Evolutionary conservation across 345 rosid species (phyloP).

Genomic region (Eucalyptus microcorys): DNA sequence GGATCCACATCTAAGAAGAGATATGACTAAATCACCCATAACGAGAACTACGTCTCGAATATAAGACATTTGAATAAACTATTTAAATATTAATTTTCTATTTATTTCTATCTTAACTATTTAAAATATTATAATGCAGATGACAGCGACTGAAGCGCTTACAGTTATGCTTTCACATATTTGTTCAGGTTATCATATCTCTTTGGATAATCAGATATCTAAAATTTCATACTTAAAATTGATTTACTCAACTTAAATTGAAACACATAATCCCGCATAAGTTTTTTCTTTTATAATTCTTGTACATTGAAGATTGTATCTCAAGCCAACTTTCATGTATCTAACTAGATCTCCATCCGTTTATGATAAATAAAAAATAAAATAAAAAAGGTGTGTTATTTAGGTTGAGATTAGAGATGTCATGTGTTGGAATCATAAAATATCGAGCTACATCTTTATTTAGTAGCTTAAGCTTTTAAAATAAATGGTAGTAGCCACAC

Average conservation of each 20-base stretch:
- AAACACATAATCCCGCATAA: background rate
- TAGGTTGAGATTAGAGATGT: background rate
- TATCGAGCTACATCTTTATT: background rate
- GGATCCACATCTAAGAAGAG: background rate
- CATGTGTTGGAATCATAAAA: background rate
- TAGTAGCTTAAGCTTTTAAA: background rate
- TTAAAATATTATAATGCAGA: no score
- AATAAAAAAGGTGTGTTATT: rapidly evolving
- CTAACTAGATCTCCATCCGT: rapidly evolving
- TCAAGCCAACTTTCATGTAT: background rate
- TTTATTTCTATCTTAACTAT: no score
- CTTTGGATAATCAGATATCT: background rate
- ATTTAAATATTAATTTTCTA: background rate
- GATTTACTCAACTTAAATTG: background rate
- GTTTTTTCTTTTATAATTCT: background rate
- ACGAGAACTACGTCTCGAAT: background rate
- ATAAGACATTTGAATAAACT: background rate
- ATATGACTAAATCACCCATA: background rate
- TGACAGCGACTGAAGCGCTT: rapidly evolving
- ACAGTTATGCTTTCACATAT: background rate
- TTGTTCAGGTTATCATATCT: rapidly evolving
- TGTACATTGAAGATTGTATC: background rate
- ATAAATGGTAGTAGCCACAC: background rate
- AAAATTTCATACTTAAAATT: background rate
- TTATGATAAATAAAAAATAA: no score